These are phyloP conservation scores for Calocybe gambosa DNA, from an alignment of 1,284 basidiomycete species.

Conservation along the genomic window DNA sequence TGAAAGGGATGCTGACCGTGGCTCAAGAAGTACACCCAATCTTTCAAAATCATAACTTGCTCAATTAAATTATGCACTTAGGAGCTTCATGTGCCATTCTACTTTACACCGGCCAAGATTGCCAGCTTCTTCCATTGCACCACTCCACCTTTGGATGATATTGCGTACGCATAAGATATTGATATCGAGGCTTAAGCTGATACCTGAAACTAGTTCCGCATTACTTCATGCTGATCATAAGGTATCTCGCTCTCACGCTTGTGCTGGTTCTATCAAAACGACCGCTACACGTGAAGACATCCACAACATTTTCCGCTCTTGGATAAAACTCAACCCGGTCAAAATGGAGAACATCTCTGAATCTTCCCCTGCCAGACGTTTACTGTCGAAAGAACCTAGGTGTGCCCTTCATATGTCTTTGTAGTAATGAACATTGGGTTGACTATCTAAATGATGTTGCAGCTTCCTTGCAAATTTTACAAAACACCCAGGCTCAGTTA, in stretches of 20 bases:
- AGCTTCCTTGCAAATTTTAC: conserved; percentile 71
- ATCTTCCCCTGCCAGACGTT: conserved; percentile 57
- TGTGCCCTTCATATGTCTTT: conserved; percentile 22
- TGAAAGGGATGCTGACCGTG: conserved; percentile 93
- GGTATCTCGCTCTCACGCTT: conserved; percentile 88
- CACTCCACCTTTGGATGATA: conserved; percentile 69
- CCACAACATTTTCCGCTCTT: conserved; percentile 80
- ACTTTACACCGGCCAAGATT: conserved; percentile 84
- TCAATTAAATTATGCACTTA: conserved; percentile 24
- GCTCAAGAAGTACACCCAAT: conserved; percentile 68
- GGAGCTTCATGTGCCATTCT: conserved; percentile 83
- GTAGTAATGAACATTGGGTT: neutral
- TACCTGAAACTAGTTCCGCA: conserved; percentile 56
- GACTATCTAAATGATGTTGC: conserved; percentile 14
- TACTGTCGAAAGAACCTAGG: conserved; percentile 66
- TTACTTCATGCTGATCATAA: conserved; percentile 81
- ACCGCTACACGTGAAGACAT: conserved; percentile 69
- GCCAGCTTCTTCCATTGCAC: conserved; percentile 79
- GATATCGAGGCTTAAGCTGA: neutral
- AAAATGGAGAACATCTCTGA: conserved; percentile 75
- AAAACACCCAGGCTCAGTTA: conserved; percentile 60
- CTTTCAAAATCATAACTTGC: neutral
- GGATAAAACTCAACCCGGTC: conserved; percentile 80
- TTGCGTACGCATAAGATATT: conserved; percentile 53
- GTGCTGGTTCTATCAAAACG: conserved; percentile 88